phyloP scores from a whole-genome alignment of 1,284 basidiomycete genomes.

The Malassezia sp. region DNA sequence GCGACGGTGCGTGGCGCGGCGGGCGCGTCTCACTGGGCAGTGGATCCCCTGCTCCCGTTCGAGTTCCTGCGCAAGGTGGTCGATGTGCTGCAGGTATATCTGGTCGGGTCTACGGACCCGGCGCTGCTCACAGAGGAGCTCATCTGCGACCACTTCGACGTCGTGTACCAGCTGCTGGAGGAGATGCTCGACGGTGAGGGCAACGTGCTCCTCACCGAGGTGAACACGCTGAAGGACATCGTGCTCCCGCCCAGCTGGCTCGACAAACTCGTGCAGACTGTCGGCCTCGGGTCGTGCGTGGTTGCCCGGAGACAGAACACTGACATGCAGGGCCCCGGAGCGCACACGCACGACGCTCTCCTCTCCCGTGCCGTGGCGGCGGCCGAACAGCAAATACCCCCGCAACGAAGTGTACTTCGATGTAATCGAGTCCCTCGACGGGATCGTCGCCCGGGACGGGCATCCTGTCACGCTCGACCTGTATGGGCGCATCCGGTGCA shows the following conservation, averaged over 20 bases:
- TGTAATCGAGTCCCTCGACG: constrained; percentile 28
- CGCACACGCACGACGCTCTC: constrained; percentile 6
- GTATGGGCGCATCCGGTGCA: constrained; percentile 23
- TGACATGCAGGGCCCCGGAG: neutral
- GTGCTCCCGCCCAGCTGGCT: constrained; percentile 42
- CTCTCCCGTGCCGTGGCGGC: constrained; percentile 38
- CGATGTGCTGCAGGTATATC: constrained; percentile 49
- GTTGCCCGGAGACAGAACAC: neutral
- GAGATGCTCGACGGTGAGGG: constrained; percentile 42
- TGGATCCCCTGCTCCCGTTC: constrained; percentile 79
- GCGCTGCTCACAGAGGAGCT: constrained; percentile 31
- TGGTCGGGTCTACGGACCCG: constrained; percentile 23
- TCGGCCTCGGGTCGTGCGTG: constrained; percentile 21
- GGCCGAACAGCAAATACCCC: constrained; percentile 33
- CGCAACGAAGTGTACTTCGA: constrained; percentile 40
- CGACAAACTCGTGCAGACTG: constrained; percentile 29
- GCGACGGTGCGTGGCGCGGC: constrained; percentile 60
- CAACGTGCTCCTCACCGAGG: constrained; percentile 38
- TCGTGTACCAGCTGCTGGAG: constrained; percentile 41
- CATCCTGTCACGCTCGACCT: constrained; percentile 24
- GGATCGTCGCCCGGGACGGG: constrained; percentile 49
- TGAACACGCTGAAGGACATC: constrained; percentile 33
- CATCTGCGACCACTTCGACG: constrained; percentile 37
- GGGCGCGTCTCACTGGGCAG: constrained; percentile 50
- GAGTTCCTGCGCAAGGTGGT: constrained; percentile 75